Percentiles rank a stretch among this genome's conserved stretches.
Evolutionary conservation across 2,329 filamentous ascomycete species (phyloP).

Genomic region (Cadophora luteo-olivacea): DNA sequence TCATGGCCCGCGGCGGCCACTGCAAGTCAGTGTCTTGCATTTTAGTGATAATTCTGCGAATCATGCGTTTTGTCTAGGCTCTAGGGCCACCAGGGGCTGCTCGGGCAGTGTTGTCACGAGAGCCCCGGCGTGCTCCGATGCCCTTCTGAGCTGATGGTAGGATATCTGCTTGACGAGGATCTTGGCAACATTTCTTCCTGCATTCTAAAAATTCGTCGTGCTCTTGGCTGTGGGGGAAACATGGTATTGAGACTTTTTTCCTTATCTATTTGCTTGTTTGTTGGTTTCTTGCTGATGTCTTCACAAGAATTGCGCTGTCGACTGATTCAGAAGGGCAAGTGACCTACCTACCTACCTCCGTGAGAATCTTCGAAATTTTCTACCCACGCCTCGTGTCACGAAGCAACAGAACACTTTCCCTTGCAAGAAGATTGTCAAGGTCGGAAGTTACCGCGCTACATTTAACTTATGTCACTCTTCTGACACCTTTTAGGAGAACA

Average conservation of each 20-base stretch:
- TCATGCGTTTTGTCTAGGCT: background rate
- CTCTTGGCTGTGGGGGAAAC: background rate
- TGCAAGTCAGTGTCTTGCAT: background rate
- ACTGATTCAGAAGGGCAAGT: background rate
- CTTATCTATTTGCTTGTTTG: background rate
- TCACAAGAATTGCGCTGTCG: background rate
- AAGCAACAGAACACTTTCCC: too few species aligned
- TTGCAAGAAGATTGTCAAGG: too few species aligned
- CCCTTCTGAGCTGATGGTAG: background rate
- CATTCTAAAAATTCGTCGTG: background rate
- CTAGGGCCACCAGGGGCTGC: too few species aligned
- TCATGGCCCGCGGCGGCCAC: slow-evolving; percentile 11
- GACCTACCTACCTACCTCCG: background rate
- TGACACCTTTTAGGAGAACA: too few species aligned
- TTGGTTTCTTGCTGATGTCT: background rate
- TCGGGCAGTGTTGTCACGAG: background rate
- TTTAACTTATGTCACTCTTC: too few species aligned
- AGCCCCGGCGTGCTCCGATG: background rate
- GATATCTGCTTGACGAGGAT: background rate
- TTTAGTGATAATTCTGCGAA: background rate
- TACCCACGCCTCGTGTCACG: too few species aligned
- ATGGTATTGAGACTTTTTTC: background rate
- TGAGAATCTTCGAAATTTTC: background rate
- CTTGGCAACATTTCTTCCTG: background rate
- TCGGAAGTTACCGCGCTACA: too few species aligned